Conservation (phyloP, 164 flowering plant species). For the Annona squamosa region DNA sequence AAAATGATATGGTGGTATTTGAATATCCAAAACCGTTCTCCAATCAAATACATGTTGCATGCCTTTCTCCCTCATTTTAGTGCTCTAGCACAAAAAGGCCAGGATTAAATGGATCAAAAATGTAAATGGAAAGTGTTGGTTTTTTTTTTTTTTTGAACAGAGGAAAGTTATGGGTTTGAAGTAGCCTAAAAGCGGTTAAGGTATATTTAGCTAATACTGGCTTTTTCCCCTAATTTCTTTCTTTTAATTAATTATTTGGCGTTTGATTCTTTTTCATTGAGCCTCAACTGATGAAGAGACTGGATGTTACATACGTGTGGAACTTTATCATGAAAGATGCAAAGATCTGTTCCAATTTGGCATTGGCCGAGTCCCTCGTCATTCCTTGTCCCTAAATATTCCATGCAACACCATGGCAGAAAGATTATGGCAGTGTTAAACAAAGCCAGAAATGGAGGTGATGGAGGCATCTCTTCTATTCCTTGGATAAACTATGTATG, state of each 20-base stretch:
- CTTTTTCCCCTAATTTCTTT: background rate
- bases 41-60: background rate
- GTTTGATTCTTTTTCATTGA: background rate
- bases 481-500: background rate
- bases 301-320: background rate
- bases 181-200: no score
- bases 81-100: background rate
- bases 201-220: background rate
- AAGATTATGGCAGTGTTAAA: background rate
- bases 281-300: background rate
- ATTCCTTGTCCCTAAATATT: background rate
- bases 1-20: constrained; percentile 1
- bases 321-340: background rate
- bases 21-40: constrained; percentile 5
- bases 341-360: background rate
- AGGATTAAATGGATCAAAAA: background rate
- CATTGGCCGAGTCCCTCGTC: background rate
- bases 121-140: no score
- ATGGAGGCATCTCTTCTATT: constrained; percentile 6
- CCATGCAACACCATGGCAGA: background rate
- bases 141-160: background rate
- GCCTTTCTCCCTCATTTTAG: background rate
- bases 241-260: background rate
- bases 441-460: background rate
- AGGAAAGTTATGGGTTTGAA: no score